These are phyloP conservation scores for Microcera coccophila DNA, from an alignment of 2,329 filamentous ascomycete genomes.

Conservation along the genomic window DNA sequence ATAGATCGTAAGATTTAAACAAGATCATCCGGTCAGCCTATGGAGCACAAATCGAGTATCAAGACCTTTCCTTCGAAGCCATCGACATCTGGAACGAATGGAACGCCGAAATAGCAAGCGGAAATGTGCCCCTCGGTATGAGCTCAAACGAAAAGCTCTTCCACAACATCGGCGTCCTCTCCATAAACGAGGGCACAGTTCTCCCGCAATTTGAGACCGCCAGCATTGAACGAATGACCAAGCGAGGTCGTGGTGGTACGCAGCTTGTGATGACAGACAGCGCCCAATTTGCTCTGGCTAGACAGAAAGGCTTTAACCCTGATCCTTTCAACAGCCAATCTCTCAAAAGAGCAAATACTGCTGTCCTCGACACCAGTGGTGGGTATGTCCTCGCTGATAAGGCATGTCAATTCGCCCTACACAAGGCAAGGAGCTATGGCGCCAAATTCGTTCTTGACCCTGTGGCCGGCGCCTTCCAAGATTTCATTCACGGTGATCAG, in stretches of 20 bases:
- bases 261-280: slow-evolving; percentile 34
- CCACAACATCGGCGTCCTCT: slow-evolving; percentile 36
- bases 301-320: slow-evolving; percentile 31
- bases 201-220: slow-evolving; percentile 34
- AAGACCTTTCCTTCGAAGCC: slow-evolving; percentile 42
- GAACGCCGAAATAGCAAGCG: slow-evolving; percentile 38
- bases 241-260: slow-evolving; percentile 30
- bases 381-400: slow-evolving; percentile 45
- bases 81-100: slow-evolving; percentile 41
- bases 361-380: slow-evolving; percentile 44
- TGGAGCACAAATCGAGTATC: slow-evolving; percentile 42
- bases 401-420: slow-evolving; percentile 42
- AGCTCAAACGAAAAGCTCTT: slow-evolving; percentile 35
- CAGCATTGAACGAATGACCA: slow-evolving; percentile 35
- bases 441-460: slow-evolving; percentile 40
- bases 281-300: slow-evolving; percentile 20
- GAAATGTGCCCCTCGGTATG: slow-evolving; percentile 35
- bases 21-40: slow-evolving; percentile 39
- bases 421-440: slow-evolving; percentile 39
- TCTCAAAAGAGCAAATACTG: slow-evolving; percentile 21
- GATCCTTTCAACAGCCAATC: slow-evolving; percentile 34
- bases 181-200: slow-evolving; percentile 18
- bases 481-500: slow-evolving; percentile 15
- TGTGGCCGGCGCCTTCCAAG: slow-evolving; percentile 28
- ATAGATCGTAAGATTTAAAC: slow-evolving; percentile 30